Evolutionary conservation across 805 yeast genomes (phyloP).

Genomic region (Barnettozyma sp.): DNA sequence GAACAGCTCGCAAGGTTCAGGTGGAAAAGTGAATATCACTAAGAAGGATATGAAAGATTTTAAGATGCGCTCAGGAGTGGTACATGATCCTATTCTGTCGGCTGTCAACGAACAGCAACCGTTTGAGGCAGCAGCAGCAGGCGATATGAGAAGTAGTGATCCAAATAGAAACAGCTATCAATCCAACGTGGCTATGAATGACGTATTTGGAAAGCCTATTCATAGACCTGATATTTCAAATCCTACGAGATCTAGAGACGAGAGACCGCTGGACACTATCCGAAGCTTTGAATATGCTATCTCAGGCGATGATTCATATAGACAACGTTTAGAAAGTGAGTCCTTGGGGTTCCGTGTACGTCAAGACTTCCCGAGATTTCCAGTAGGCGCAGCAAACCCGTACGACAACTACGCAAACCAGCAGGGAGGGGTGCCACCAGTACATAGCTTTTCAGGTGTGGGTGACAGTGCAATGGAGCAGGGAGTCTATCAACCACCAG

Average conservation of each 20-base stretch:
- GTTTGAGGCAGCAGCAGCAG: slow-evolving; percentile 51
- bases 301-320: slow-evolving; percentile 76
- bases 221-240: slow-evolving; percentile 78
- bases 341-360: slow-evolving; percentile 83
- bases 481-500: slow-evolving; percentile 54
- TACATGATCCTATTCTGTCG: slow-evolving; percentile 83
- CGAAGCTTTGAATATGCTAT: slow-evolving; percentile 90
- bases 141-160: too few relatives aligned
- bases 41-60: slow-evolving; percentile 46
- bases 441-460: slow-evolving; percentile 23
- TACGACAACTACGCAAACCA: slow-evolving; percentile 26
- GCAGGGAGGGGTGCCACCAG: slow-evolving; percentile 22
- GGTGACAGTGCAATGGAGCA: slow-evolving; percentile 41
- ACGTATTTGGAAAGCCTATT: slow-evolving; percentile 82
- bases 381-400: slow-evolving; percentile 33
- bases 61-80: slow-evolving; percentile 60
- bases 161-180: slow-evolving; percentile 24
- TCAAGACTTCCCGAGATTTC: slow-evolving; percentile 57
- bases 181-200: slow-evolving; percentile 54
- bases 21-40: slow-evolving; percentile 36
- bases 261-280: slow-evolving; percentile 94
- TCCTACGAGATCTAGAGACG: slow-evolving; percentile 90
- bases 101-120: slow-evolving; percentile 98
- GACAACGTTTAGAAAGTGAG: slow-evolving; percentile 74
- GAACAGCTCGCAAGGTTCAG: slow-evolving; percentile 25